Evolutionary conservation across 805 yeast species (phyloP), one percentile per base, ranked within the genome.

Genomic region (Kodamaea kaohsiungensis): DNA sequence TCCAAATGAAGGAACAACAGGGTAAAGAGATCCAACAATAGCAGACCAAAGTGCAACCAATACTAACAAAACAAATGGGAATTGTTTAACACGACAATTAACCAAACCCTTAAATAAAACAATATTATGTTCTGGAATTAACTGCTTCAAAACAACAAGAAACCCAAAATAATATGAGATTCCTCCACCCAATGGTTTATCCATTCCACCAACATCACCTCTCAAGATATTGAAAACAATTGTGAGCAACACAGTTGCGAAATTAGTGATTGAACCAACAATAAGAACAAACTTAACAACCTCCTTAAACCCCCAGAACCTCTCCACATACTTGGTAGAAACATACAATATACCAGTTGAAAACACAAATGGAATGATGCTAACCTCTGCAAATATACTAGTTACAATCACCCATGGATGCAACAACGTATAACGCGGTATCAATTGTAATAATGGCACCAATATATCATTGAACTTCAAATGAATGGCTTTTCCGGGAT

Each of bases 371-470:
- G 79, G 73, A 59, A 82, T 62, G 2, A 81, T 48, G 7, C 82
- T 70, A 5, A 78, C 76, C 62, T 87, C 91, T 2, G 87, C 82
- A 64, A 86, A 85, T n/a, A 87, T 80, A 0, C 89, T 78, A 2
- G 86, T 77, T 27, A 81, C 64, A 1, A 87, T 60, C 0, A 87
- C 87, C 87, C 89, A 84, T 4, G 91, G 91, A 57, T 83, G 74
- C 52, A 69, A 72, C 2, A 85, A 60, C 0, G 85, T 75, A 51
- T 77, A 72, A 22, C 77, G 68, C 10, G 93, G 92, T 5, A 88
- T 80, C 67, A 88, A 72, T 68, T 88, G 91, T 43, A 88, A 61
- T 39, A 71, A 71, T 1, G 89, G 91, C 6, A 84, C 79, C 16
- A 75, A 65, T 33, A 86, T 71, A 30, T 75, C 73, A 45, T 72